phyloP scores from a whole-genome alignment of 202 grass and related monocot species.

The Zizania palustris region DNA sequence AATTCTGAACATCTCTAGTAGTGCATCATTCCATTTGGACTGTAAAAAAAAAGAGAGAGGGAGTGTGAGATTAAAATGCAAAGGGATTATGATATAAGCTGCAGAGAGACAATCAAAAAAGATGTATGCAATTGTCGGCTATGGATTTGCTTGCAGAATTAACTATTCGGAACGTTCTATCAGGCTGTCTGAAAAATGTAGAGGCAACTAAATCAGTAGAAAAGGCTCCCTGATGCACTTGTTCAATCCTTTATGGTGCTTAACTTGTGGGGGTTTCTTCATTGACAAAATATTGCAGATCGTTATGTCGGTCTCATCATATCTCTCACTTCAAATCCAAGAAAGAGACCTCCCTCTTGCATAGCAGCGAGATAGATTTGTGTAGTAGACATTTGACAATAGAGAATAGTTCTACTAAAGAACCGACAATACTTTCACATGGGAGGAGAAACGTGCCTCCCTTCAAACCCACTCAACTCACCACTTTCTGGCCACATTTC shows the following conservation, averaged over 20 bases:
- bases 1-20: conserved; percentile 94
- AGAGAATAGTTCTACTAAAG: conserved; percentile 25
- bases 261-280: conserved; percentile 10
- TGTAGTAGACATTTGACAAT: neutral
- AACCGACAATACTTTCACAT: conserved; percentile 40
- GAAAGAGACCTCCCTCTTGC: conserved; percentile 34
- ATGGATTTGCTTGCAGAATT: neutral
- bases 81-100: neutral
- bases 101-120: neutral
- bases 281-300: conserved; percentile 10
- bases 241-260: conserved; percentile 9
- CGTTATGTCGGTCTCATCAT: neutral
- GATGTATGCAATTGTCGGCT: neutral
- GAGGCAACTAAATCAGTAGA: conserved; percentile 8
- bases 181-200: conserved; percentile 10
- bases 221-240: neutral
- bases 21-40: conserved; percentile 92
- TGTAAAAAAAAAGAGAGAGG: conserved; percentile 48
- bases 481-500: conserved; percentile 48
- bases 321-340: conserved; percentile 43
- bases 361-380: conserved; percentile 37
- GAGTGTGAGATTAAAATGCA: conserved; percentile 20
- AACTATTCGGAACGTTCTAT: neutral
- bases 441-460: conserved; percentile 45
- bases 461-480: conserved; percentile 55